These are phyloP conservation scores for Aspergillus alliaceus DNA, from an alignment of 2,329 filamentous ascomycete species.

Conservation along the genomic window DNA sequence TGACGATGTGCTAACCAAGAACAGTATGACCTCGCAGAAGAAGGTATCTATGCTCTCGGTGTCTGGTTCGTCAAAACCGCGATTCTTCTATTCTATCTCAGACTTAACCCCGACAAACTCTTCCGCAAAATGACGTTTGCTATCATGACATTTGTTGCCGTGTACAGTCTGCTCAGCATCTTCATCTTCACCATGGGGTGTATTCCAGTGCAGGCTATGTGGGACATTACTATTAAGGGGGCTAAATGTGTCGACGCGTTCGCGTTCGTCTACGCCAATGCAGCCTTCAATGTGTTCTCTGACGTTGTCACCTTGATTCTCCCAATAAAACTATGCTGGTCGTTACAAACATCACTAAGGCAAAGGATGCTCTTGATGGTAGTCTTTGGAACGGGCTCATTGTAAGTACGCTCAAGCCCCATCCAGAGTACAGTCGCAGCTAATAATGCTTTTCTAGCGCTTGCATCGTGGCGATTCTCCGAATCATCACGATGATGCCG, in stretches of 20 bases:
- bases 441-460: not conserved
- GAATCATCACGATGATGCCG: constrained; percentile 16
- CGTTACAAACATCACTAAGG: constrained; percentile 7
- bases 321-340: constrained; percentile 12
- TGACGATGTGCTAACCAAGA: not conserved
- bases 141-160: constrained; percentile 17
- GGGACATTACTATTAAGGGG: constrained; percentile 13
- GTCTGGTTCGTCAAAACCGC: constrained; percentile 20
- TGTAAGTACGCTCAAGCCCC: not conserved
- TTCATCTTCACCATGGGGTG: constrained; percentile 16
- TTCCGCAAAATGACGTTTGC: constrained; percentile 18
- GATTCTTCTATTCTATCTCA: constrained; percentile 19
- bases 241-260: constrained; percentile 14
- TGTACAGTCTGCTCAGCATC: constrained; percentile 17
- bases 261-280: constrained; percentile 15
- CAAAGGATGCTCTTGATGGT: constrained; percentile 9
- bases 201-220: constrained; percentile 11
- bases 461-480: constrained; percentile 14
- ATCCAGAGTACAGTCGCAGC: not conserved
- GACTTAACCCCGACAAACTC: constrained; percentile 15
- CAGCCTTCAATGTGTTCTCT: constrained; percentile 14
- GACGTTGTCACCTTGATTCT: constrained; percentile 11
- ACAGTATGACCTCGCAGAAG: constrained; percentile 14
- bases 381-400: constrained; percentile 14
- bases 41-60: constrained; percentile 13